Base-by-base conservation (phyloP, 202 grass and related monocot genomes). In the Schoenoplectus tabernaemontani region DNA sequence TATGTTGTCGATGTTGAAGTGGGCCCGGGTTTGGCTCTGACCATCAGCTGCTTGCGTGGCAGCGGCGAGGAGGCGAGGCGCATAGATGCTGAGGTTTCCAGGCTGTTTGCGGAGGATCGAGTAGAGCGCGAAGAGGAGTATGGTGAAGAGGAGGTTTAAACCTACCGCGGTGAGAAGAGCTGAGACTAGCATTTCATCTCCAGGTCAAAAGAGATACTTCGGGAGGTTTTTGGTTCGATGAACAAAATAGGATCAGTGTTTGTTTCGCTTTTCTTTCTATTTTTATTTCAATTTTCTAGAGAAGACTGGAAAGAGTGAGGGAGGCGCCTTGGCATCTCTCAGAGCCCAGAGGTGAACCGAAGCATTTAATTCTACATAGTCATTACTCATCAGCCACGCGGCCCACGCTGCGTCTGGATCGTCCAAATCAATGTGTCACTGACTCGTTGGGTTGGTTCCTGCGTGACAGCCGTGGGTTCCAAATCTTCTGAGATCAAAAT, bases 151-250 rank as follows among this genome's bases (percentile, higher is more conserved):
- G 46, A 98, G 83, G 85, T 94, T 97, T 76, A 97, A 67, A 64
- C 91, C 91, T 81, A 97, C 91, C 56, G 95, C 82, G 84, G 95
- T 97, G 46, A 87, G 72, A 16, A 94, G 83, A 87, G 95, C 95
- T 41, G 95, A 98, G 82, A 98, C 78, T 85, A 98, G 90, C 91
- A 92, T 94, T 41, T 41, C 80, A 64, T 30, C 61, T 60, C 57
- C 50, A 12, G 12, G 23, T 48, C 16, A 20, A 42, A 4, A 42
- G 7, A 19, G 22, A 20, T n/a, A 67, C 15, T 65, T n/a, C 19
- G 16, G 16, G 33, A 64, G 33, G 15, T 65, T 64, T 64, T 38
- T 37, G 16, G 16, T 67, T 65, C 33, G 9, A 64, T 39, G 7
- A 54, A n/a, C 44, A 47, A 47, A 10, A 10, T 11, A 11, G 44